Percentiles rank a stretch among this genome's conserved stretches.
phyloP scores from a whole-genome alignment of 2,329 filamentous ascomycete genomes.

The Fusarium verrucosum region DNA sequence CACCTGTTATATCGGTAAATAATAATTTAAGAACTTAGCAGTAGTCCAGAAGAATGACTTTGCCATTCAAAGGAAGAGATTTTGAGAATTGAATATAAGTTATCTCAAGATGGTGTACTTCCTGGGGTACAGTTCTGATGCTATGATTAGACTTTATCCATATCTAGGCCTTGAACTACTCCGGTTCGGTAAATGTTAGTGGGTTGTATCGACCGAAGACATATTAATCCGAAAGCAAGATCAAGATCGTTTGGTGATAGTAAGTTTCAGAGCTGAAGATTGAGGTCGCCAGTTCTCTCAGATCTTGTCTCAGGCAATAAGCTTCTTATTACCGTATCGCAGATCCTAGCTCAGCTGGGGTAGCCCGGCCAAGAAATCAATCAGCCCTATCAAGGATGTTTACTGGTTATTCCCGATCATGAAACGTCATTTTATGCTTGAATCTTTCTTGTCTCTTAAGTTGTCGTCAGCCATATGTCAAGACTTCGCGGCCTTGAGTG shows the following conservation, averaged over 20 bases:
- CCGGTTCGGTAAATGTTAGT: too few species aligned
- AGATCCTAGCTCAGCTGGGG: not conserved
- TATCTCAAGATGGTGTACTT: too few species aligned
- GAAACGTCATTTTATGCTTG: conserved; percentile 11
- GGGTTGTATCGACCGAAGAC: too few species aligned
- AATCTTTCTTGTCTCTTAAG: not conserved
- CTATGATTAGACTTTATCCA: too few species aligned
- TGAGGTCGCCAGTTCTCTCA: too few species aligned
- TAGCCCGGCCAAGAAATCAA: not conserved
- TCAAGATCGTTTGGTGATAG: too few species aligned
- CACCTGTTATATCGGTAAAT: not conserved
- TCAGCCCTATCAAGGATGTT: conserved; percentile 14
- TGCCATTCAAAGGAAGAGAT: too few species aligned
- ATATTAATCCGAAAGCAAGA: too few species aligned
- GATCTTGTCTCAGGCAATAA: not conserved
- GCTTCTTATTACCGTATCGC: not conserved
- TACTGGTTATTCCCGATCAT: not conserved
- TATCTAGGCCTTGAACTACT: too few species aligned
- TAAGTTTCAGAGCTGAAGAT: too few species aligned
- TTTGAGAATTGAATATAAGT: not conserved
- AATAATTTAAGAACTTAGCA: not conserved
- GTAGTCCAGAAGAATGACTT: not conserved
- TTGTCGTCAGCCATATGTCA: conserved; percentile 31
- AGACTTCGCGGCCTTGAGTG: conserved; percentile 17
- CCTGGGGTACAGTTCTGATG: too few species aligned